phyloP scores from a whole-genome alignment of 2,329 filamentous ascomycete species.

The Botrytis cinerea region DNA sequence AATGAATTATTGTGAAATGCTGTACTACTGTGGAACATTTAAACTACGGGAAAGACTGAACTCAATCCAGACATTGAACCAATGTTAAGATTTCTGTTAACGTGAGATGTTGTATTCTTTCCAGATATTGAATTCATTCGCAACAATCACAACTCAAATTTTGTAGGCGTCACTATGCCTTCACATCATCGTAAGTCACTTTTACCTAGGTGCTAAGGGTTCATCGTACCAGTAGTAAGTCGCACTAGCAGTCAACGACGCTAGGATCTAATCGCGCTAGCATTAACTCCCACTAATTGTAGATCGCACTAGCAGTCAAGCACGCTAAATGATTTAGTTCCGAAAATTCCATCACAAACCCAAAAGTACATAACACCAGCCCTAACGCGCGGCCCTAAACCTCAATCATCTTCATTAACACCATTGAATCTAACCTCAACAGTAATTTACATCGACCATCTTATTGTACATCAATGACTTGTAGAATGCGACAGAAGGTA shows the following conservation, averaged over 20 bases:
- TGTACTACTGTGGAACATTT: not conserved
- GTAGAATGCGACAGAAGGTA: not conserved
- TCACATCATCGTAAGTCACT: not conserved
- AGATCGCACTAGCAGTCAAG: not conserved
- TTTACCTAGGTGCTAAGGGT: not conserved
- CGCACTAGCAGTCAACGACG: not conserved
- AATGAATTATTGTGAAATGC: not conserved
- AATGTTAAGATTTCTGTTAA: accelerated
- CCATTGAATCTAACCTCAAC: not conserved
- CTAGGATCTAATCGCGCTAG: too few species aligned
- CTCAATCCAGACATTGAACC: too few species aligned
- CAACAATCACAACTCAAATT: not conserved
- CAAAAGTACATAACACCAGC: not conserved
- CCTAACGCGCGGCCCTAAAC: not conserved
- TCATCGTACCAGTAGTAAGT: not conserved
- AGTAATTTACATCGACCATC: not conserved
- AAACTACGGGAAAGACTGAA: too few species aligned
- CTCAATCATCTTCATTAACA: not conserved
- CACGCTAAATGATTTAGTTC: not conserved
- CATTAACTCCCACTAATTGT: too few species aligned
- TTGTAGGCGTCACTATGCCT: not conserved
- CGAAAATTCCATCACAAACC: not conserved
- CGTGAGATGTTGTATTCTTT: not conserved
- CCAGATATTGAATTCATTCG: not conserved
- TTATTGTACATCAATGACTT: accelerated